These are phyloP conservation scores for Trichoderma guizhouense DNA, from an alignment of 2,329 filamentous ascomycete genomes.

Conservation along the genomic window DNA sequence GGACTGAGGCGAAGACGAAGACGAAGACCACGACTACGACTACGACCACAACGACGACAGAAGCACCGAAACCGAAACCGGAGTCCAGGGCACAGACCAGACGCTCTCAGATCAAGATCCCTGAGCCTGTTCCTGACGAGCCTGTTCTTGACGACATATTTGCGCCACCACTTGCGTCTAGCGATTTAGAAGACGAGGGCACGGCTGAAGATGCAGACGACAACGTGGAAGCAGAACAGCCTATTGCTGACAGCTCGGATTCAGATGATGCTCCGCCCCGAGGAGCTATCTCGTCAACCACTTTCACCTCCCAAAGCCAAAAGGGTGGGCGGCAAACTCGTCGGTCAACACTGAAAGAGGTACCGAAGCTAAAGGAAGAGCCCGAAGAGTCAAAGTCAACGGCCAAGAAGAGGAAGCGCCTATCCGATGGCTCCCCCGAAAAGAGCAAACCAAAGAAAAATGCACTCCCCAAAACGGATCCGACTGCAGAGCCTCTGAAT, in stretches of 20 bases:
- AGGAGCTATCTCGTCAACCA: conserved; percentile 34
- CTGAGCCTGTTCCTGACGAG: neutral
- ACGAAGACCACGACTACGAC: neutral
- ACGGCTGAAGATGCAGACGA: conserved; percentile 25
- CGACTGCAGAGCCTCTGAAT: conserved; percentile 16
- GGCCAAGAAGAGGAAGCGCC: conserved; percentile 17
- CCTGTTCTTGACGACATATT: conserved; percentile 5
- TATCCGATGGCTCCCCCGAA: conserved; percentile 13
- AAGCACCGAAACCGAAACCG: neutral
- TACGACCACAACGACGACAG: neutral
- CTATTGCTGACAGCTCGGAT: conserved; percentile 26
- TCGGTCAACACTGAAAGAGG: neutral
- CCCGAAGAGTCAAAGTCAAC: neutral
- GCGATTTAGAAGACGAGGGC: conserved; percentile 20
- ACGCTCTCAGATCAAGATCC: neutral
- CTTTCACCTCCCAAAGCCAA: conserved; percentile 26
- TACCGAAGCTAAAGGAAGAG: neutral
- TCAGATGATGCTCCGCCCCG: conserved; percentile 27
- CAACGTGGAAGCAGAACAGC: neutral
- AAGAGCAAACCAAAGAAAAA: conserved; percentile 10
- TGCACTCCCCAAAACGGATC: neutral
- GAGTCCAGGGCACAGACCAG: neutral
- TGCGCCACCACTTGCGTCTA: conserved; percentile 29
- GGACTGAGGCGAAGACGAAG: neutral
- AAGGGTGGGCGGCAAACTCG: neutral